Conservation (phyloP, 1,284 basidiomycete genomes). For the Ceratobasidium papillatum region DNA sequence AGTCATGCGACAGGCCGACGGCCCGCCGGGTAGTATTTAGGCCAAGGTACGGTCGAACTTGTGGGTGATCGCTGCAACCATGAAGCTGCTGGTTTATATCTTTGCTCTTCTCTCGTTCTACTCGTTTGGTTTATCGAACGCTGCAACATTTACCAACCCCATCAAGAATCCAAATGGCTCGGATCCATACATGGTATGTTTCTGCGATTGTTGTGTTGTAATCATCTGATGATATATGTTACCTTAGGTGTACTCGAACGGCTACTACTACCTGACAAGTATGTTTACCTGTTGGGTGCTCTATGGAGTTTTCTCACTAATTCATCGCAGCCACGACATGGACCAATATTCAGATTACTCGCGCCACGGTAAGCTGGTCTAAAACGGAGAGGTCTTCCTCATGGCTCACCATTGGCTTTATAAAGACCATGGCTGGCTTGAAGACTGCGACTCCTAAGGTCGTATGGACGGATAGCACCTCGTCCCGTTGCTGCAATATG, state of each 20-base stretch:
- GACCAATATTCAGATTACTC: slow-evolving; percentile 55
- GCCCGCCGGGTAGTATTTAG: no score
- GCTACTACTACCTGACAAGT: slow-evolving; percentile 24
- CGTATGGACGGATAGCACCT: slow-evolving; percentile 52
- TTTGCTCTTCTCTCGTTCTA: no score
- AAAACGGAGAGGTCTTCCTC: no score
- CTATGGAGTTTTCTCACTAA: not conserved
- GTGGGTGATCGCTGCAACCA: no score
- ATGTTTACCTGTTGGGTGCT: not conserved
- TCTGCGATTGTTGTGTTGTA: not conserved
- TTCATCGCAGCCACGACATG: slow-evolving; percentile 53
- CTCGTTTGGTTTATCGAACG: no score
- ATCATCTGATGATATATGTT: no score
- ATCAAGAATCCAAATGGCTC: slow-evolving; percentile 52
- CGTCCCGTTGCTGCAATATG: not conserved
- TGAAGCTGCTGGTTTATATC: no score
- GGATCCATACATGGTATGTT: slow-evolving; percentile 55
- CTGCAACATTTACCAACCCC: slow-evolving; percentile 41
- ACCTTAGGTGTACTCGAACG: slow-evolving; percentile 24
- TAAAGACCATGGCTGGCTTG: slow-evolving; percentile 51
- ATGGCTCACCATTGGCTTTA: no score
- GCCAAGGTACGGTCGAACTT: no score
- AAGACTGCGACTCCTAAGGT: slow-evolving; percentile 54
- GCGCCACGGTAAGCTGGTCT: slow-evolving; percentile 46
- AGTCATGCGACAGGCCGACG: no score